Base-by-base conservation (phyloP, 2,329 filamentous ascomycete genomes). In the Phialophora expanda region DNA sequence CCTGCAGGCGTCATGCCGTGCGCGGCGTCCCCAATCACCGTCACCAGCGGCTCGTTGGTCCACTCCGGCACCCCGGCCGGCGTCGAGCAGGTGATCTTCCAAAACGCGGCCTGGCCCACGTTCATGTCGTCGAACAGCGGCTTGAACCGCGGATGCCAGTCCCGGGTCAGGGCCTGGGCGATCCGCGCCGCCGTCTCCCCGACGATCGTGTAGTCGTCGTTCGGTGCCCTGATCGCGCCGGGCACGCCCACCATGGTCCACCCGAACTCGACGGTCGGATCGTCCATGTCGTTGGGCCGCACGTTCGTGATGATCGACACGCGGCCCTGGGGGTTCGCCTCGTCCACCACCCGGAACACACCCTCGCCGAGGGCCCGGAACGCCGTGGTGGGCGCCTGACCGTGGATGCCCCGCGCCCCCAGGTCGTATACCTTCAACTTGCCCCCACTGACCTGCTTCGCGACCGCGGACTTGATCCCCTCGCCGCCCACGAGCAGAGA, bases 301-400 rank as follows among this genome's bases (percentile, higher is more conserved):
- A 90, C 85, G 60, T 90, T 90, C 1, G 87, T 90, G 56, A 90
- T 89, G 65, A 85, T 71, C 63, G 83, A 85, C 1, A 87, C 76
- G 6, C 74, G 74, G 0, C 85, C 86, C 1, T 79, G 73, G 0
- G 81, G 75, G 12, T 81, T 78, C 0, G 79, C 77, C 1, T 79
- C 75, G 70, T 90, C 87, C 0, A 74, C 71, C 0, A 88, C n/a
- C 2, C 81, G 72, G 73, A 84, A 89, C 0, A 90, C 87, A 1
- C 88, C 87, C 74, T 89, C 87, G 0, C 87, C 87, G 0, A 90
- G 78, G 0, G 75, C 81, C 66, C 84, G 85, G 78, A 89, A 90
- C 0, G 87, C 86, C 0, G 83, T 81, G 0, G 83, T 86, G 0
- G 86, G 85, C 7, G 88, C 86, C 73, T 89, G 86, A 0, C 87